Evolutionary conservation across 192 early-diverging fungal species (phyloP).

Genomic region (Entomortierella parvispora): DNA sequence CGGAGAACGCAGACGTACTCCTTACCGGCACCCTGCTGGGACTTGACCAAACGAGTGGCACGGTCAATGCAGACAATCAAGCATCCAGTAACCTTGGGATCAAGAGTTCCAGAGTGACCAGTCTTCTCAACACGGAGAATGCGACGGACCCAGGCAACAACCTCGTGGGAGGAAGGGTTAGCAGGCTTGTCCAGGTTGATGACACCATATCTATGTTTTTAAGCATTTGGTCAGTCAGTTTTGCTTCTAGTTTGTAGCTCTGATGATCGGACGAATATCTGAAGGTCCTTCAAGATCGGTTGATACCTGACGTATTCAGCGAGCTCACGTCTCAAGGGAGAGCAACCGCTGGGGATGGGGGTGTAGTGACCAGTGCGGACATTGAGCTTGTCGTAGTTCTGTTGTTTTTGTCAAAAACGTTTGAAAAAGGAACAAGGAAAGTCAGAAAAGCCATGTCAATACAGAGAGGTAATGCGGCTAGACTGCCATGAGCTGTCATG

Average conservation of each 20-base stretch:
- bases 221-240: too few species aligned
- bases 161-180: conserved; percentile 99
- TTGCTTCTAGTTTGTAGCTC: too few species aligned
- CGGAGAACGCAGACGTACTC: conserved; percentile 97
- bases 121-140: conserved; percentile 98
- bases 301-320: conserved; percentile 82
- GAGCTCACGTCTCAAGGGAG: conserved; percentile 94
- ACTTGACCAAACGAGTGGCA: conserved; percentile 98
- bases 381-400: conserved; percentile 97
- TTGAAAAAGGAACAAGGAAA: too few species aligned
- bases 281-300: too few species aligned
- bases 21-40: conserved; percentile 99
- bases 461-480: too few species aligned
- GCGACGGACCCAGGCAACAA: conserved; percentile 98
- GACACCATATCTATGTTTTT: conserved; percentile 81
- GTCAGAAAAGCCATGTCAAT: too few species aligned
- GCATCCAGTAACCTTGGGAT: conserved; percentile 99
- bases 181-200: conserved; percentile 99
- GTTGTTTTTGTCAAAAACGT: conserved; percentile 4
- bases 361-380: conserved; percentile 98
- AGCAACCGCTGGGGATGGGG: conserved; percentile 93
- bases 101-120: conserved; percentile 97
- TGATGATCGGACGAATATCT: too few species aligned
- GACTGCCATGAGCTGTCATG: too few species aligned
- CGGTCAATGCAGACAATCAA: conserved; percentile 99